Conservation (phyloP, 305 asterid species). For the Fraxinus ornus region DNA sequence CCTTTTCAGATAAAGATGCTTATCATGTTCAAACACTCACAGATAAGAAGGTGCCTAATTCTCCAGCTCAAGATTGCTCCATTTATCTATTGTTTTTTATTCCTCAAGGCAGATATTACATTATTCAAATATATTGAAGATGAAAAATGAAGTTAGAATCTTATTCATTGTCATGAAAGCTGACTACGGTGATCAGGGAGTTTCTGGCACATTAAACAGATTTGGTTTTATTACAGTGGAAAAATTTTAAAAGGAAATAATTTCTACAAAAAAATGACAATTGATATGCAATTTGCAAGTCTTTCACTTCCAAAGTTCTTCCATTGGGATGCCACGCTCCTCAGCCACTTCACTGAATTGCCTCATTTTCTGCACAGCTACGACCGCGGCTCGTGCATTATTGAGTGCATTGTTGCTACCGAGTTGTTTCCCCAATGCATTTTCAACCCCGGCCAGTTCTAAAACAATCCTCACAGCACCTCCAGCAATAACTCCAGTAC, state of each 20-base stretch:
- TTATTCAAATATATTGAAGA: not conserved
- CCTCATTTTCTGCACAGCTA: constrained; percentile 77
- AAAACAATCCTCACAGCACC: constrained; percentile 87
- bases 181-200: not conserved
- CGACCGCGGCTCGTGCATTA: constrained; percentile 91
- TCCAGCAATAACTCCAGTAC: constrained; percentile 97
- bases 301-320: constrained; percentile 85
- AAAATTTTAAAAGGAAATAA: not conserved
- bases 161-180: not conserved
- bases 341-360: constrained; percentile 86
- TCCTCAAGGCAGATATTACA: not conserved
- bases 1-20: constrained; percentile 31
- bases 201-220: not conserved
- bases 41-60: constrained; percentile 21
- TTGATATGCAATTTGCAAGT: not conserved
- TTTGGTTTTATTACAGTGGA: not conserved
- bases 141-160: not conserved
- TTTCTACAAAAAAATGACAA: not conserved
- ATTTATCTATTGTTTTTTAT: not conserved
- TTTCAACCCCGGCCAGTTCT: constrained; percentile 89
- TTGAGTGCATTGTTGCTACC: constrained; percentile 94
- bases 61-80: constrained; percentile 9
- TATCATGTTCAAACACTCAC: not conserved
- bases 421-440: constrained; percentile 90
- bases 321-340: constrained; percentile 93